A percentile compares a stretch with the other conserved stretches of the same genome.
Evolutionary conservation across 2,329 filamentous ascomycete genomes (phyloP).

Genomic region (Hymenoscyphus salicellus): DNA sequence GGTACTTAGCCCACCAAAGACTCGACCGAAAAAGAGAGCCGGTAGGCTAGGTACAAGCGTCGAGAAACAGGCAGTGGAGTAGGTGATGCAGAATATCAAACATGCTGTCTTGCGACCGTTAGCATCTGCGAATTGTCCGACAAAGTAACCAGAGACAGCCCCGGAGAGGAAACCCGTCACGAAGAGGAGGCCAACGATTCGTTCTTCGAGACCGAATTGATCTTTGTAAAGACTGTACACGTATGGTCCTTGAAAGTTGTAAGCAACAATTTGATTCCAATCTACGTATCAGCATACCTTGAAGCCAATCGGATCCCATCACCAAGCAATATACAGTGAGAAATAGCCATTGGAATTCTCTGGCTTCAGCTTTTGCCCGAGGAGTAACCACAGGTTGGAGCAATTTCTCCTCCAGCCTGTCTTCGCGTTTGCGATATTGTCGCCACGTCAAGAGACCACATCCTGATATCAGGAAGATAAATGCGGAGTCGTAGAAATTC

Average conservation of each 20-base stretch:
- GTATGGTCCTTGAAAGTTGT: constrained; percentile 29
- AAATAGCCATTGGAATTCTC: constrained; percentile 35
- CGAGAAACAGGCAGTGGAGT: constrained; percentile 51
- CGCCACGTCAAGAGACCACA: constrained; percentile 32
- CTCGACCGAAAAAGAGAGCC: constrained; percentile 50
- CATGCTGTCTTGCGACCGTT: constrained; percentile 48
- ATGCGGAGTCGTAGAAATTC: constrained; percentile 31
- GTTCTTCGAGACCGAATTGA: constrained; percentile 33
- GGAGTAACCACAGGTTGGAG: constrained; percentile 22
- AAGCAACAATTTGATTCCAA: constrained; percentile 31
- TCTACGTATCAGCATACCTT: constrained; percentile 44
- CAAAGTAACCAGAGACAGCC: constrained; percentile 35
- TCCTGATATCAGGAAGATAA: constrained; percentile 27
- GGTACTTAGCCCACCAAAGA: constrained; percentile 53
- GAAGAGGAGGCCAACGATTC: constrained; percentile 33
- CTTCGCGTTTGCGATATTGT: constrained; percentile 26
- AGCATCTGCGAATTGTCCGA: constrained; percentile 34
- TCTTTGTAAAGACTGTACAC: constrained; percentile 37
- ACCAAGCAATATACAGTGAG: constrained; percentile 47
- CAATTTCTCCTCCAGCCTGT: constrained; percentile 20
- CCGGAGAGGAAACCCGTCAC: constrained; percentile 35
- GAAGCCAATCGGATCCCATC: constrained; percentile 52
- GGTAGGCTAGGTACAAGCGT: constrained; percentile 45
- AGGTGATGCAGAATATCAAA: constrained; percentile 52
- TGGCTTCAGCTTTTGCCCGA: constrained; percentile 30